A percentile compares a stretch with the other conserved stretches of the same genome.
Evolutionary conservation across 805 yeast genomes (phyloP).

Genomic region (Yarrowia sp.): DNA sequence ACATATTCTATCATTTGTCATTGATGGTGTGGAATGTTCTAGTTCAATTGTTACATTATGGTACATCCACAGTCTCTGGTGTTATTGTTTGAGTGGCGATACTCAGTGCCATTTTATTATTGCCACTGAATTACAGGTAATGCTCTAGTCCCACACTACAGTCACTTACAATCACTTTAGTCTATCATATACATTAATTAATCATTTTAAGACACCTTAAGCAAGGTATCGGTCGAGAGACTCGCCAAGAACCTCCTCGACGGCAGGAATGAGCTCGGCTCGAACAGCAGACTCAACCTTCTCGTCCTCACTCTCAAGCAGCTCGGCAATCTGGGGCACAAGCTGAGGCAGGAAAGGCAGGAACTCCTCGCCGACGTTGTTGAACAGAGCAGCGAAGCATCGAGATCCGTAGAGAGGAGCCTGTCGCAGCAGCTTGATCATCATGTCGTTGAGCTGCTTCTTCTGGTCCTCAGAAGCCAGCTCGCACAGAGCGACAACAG

Average conservation of each 20-base stretch:
- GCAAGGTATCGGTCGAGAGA: conserved; percentile 69
- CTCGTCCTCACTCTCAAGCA: conserved; percentile 95
- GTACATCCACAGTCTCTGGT: too few species aligned
- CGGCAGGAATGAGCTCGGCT: conserved; percentile 85
- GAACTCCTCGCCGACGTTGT: conserved; percentile 91
- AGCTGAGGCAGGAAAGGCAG: conserved; percentile 86
- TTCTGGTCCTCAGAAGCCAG: conserved; percentile 64
- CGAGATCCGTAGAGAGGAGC: conserved; percentile 80
- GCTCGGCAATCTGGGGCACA: conserved; percentile 94
- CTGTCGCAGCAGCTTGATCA: conserved; percentile 72
- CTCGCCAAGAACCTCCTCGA: conserved; percentile 93
- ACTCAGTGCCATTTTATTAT: too few species aligned
- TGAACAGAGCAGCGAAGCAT: conserved; percentile 79
- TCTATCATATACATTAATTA: conserved; percentile 1
- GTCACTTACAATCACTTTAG: too few species aligned
- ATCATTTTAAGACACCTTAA: conserved; percentile 37
- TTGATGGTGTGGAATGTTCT: too few species aligned
- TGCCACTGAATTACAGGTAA: too few species aligned
- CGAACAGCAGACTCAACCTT: conserved; percentile 90
- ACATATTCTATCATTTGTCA: too few species aligned
- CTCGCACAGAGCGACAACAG: conserved; percentile 77
- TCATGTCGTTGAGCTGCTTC: conserved; percentile 69
- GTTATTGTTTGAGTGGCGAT: too few species aligned
- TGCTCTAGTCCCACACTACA: too few species aligned
- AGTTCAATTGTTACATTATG: too few species aligned